phyloP scores from a whole-genome alignment of 176 grass and related monocot genomes.

The Dactylis glomerata region DNA sequence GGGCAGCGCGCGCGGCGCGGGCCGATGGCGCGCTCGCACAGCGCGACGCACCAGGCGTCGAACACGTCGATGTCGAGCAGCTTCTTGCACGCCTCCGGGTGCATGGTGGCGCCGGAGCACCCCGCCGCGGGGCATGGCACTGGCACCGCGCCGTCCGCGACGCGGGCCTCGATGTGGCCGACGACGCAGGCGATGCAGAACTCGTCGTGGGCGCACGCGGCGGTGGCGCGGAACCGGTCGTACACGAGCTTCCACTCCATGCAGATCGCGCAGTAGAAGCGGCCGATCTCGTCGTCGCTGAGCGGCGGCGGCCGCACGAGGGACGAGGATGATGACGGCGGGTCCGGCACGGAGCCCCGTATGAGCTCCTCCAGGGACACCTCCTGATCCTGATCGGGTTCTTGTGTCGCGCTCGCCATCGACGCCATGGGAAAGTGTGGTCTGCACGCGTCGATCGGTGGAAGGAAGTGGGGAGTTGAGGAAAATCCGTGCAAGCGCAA shows the following conservation, averaged over 20 bases:
- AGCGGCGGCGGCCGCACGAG: conserved; percentile 31
- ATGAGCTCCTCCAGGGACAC: conserved; percentile 35
- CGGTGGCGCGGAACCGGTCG: conserved; percentile 15
- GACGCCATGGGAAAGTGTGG: not conserved
- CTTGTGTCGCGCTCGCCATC: not conserved
- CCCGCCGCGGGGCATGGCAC: conserved; percentile 19
- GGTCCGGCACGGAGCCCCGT: conserved; percentile 26
- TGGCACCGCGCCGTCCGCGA: conserved; percentile 15
- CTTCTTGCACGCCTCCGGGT: conserved; percentile 46
- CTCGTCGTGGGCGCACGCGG: conserved; percentile 9
- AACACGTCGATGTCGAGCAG: conserved; percentile 44
- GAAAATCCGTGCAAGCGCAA: not conserved
- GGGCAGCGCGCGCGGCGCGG: conserved; percentile 26
- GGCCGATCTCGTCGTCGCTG: conserved; percentile 39
- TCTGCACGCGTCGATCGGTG: not conserved
- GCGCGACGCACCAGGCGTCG: conserved; percentile 26
- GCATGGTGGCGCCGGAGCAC: not conserved
- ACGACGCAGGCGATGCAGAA: conserved; percentile 49
- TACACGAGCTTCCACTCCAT: not conserved
- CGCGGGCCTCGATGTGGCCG: conserved; percentile 24
- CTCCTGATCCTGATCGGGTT: not conserved
- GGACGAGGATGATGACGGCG: not conserved
- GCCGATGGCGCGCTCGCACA: conserved; percentile 35
- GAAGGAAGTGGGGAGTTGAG: not conserved
- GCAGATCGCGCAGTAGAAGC: conserved; percentile 37